Evolutionary conservation across 257 asterid species (phyloP).

Genomic region (Solanum piurae): DNA sequence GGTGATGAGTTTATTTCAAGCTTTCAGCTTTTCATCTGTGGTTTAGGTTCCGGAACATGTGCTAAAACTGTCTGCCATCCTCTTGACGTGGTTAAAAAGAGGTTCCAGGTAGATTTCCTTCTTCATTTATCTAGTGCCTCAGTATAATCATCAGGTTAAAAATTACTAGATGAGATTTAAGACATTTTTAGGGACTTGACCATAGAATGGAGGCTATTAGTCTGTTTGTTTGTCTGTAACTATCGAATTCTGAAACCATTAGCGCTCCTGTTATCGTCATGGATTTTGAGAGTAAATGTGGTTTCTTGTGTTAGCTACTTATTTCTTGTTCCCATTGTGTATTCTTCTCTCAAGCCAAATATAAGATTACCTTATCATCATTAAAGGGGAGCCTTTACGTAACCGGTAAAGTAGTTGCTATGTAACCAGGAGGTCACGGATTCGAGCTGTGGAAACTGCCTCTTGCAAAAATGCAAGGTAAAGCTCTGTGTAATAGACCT

Average conservation of each 20-base stretch:
- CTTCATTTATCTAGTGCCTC: neutral
- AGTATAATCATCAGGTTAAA: neutral
- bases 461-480: neutral
- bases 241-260: neutral
- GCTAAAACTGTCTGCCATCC: conserved; percentile 96
- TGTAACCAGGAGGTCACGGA: neutral
- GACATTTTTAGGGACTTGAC: neutral
- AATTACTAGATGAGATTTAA: neutral
- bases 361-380: neutral
- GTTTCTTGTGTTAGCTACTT: neutral
- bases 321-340: neutral
- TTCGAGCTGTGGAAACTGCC: neutral
- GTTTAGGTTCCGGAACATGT: conserved; percentile 79
- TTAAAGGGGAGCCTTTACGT: neutral
- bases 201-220: neutral
- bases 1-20: conserved; percentile 39
- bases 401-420: neutral
- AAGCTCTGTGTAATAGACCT: neutral
- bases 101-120: conserved; percentile 64
- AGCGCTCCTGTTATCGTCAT: neutral
- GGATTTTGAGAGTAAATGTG: neutral
- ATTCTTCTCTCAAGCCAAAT: neutral
- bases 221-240: neutral
- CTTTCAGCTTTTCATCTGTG: conserved; percentile 77
- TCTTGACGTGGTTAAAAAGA: conserved; percentile 93